phyloP scores from a whole-genome alignment of 2,329 filamentous ascomycete species.

The Ascochyta fabae region DNA sequence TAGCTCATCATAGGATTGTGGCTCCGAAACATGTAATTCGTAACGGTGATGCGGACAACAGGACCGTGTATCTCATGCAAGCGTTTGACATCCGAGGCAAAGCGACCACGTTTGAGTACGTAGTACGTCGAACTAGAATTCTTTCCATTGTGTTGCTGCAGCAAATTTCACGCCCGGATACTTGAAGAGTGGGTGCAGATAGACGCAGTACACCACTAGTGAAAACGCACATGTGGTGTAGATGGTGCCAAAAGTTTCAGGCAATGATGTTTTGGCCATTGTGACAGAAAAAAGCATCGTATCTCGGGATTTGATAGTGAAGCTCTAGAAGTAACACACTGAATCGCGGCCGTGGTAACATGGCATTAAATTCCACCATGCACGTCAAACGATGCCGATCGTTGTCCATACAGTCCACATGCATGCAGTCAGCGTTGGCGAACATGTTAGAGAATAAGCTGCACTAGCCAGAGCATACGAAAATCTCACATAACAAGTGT shows the following conservation, averaged over 20 bases:
- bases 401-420: too few species aligned
- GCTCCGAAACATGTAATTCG: constrained; percentile 31
- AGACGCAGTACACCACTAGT: constrained; percentile 12
- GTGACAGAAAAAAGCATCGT: too few species aligned
- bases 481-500: too few species aligned
- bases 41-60: constrained; percentile 32
- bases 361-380: too few species aligned
- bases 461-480: too few species aligned
- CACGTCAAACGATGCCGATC: too few species aligned
- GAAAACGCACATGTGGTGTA: neutral
- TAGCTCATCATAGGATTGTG: constrained; percentile 29
- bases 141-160: constrained; percentile 24
- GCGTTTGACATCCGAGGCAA: constrained; percentile 26
- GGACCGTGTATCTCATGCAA: constrained; percentile 35
- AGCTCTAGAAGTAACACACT: too few species aligned
- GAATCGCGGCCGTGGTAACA: too few species aligned
- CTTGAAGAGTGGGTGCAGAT: constrained; percentile 9
- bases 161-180: constrained; percentile 20
- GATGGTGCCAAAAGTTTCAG: neutral
- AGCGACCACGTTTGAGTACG: constrained; percentile 18
- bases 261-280: too few species aligned
- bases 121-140: constrained; percentile 34
- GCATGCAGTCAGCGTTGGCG: too few species aligned
- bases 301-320: too few species aligned
- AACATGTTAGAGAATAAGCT: too few species aligned